Base-by-base conservation (phyloP, 208 protist genomes). In the Trypanosoma grayi region DNA sequence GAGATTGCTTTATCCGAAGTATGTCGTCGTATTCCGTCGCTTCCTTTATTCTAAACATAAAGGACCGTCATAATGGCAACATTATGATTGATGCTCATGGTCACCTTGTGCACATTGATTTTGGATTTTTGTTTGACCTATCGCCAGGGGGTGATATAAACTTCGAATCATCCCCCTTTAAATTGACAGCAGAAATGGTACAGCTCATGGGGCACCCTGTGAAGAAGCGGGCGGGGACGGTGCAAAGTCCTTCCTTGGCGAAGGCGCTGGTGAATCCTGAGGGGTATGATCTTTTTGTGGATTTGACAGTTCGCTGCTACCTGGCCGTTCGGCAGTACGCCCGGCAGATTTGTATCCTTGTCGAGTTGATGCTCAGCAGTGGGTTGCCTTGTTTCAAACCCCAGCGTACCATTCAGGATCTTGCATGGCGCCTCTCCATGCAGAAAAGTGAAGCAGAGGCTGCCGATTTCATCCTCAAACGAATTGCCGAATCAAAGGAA, bases 61-160 rank as follows among this genome's bases (percentile, higher is more conserved):
- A 98, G 69, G 95, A 98, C 65, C 77, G 95, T 22, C 94, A 98
- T 65, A 98, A 98, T 65, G 94, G 94, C 34, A 98, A 98, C 79
- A 97, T 98, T 66, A 83, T 98, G 72, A 73, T 98, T 22, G 80
- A 97, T 73, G 45, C 61, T 44, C 67, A 93, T 8, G 97, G 97
- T 40, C 81, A 93, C 59, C 64, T 98, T n/a, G 76, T 98, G 31
- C 97, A 99, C 79, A 99, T 99, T 74, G 97, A 99, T 83, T 99
- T 98, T 77, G 97, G 97, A 37, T 99, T 98, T 73, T 87, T 99
- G 30, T 94, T 99, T 44, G 90, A 93, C 54, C 92, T 84, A 67
- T 96, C 93, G 3, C 97, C 97, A n/a, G 77, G 94, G 62, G 95
- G 97, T 11, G 94, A 97, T 66, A 92, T 98, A 7, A 95, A 95